Conservation (phyloP, 306 rosid genomes). For the Trichosanthes cucumerina region DNA sequence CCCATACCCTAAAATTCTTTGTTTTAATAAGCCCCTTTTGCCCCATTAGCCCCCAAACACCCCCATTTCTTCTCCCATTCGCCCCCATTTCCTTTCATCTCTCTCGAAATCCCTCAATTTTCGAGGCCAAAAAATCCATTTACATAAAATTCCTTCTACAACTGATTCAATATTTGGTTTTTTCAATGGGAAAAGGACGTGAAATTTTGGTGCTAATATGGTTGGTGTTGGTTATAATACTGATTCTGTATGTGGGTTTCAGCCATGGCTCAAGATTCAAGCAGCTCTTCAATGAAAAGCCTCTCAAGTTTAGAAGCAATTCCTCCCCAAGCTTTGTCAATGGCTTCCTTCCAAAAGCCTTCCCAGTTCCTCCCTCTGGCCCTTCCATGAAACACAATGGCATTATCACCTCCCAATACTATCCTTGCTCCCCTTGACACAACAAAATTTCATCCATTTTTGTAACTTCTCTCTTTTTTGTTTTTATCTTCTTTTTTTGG, state of each 20-base stretch:
- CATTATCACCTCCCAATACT: conserved; percentile 20
- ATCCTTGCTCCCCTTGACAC: conserved; percentile 29
- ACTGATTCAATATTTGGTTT: neutral
- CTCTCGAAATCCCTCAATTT: neutral
- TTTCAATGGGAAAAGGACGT: neutral
- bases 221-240: neutral
- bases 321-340: conserved; percentile 19
- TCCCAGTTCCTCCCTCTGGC: conserved; percentile 67
- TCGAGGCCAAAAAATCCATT: neutral
- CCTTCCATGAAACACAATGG: conserved; percentile 75
- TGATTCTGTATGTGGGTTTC: neutral
- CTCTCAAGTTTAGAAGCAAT: conserved; percentile 19
- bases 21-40: neutral
- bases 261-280: conserved; percentile 6
- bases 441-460: neutral
- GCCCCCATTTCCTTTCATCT: neutral
- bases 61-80: neutral
- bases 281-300: conserved; percentile 11
- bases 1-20: neutral
- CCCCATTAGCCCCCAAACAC: neutral
- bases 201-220: neutral
- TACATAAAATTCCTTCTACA: neutral
- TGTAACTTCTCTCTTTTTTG: neutral
- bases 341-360: conserved; percentile 56
- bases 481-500: neutral